Base-by-base conservation (phyloP, 2,329 filamentous ascomycete genomes). In the Alternaria incomplexa region DNA sequence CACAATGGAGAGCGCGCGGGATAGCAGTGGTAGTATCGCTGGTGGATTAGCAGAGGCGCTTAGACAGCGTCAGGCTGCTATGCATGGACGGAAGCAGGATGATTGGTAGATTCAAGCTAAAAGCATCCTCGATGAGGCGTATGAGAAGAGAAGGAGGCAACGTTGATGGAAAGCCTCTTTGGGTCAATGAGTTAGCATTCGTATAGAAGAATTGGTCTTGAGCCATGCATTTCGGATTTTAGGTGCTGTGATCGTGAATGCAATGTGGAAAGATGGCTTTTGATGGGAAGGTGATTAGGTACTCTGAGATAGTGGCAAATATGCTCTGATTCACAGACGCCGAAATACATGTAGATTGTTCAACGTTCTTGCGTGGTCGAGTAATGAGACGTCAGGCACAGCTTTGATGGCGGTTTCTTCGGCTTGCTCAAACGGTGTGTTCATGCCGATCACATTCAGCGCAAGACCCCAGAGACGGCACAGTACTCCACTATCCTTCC, bases 41-140 rank as follows among this genome's bases (percentile, higher is more conserved):
- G 83, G 83, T n/a, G 83, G 83, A 0, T 67, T 85, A 61, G 83
- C 84, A 9, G 83, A 85, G 72, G 84, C 84, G 23, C 68, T 85
- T 71, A 80, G 83, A 65, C 81, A 81, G 63, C 75, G 84, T 63
- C 82, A 84, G 69, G 82, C 83, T 58, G 84, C 84, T 36, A 84
- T 85, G 83, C 79, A 82, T 57, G 76, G 77, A 45, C 75, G 76
- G 65, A 75, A 75, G 25, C 76, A 77, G 7, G 74, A 79, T 7
- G 81, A 83, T 58, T 74, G 72, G 72, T 73, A 72, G 62, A 48
- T 51, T 28, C 15, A 26, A 57, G 12, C 30, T n/a, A 36, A 36
- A 40, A 23, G 48, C 30, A n/a, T 57, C 30, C 15, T 43, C 22
- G 22, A 52, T 15, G 46, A 32, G 12, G 28, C 32, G 20, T 43